Conservation (phyloP, 768 basidiomycete genomes). For the Boletus rubropictus region DNA sequence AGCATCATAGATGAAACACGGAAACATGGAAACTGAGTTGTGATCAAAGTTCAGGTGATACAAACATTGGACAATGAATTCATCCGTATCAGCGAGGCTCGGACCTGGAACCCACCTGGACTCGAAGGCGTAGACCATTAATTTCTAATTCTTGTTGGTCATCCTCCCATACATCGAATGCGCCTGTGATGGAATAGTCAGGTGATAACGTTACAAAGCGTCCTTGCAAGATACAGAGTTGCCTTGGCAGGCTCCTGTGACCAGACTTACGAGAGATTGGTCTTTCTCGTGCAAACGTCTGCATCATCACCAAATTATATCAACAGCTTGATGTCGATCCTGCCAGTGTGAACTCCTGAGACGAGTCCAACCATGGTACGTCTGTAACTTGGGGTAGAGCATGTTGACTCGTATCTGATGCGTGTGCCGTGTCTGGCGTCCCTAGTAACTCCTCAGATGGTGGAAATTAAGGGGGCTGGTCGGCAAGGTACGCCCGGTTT, state of each 20-base stretch:
- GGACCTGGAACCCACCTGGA: no score
- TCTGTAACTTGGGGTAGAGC: constrained; percentile 52
- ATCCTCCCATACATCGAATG: no score
- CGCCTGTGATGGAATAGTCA: no score
- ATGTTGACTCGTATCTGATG: constrained; percentile 69
- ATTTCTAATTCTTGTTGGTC: no score
- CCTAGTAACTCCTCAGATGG: constrained; percentile 61
- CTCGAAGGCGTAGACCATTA: no score
- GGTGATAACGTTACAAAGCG: no score
- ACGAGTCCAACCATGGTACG: not conserved
- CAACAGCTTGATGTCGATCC: constrained; percentile 47
- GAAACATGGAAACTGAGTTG: constrained; percentile 61
- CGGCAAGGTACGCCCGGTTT: constrained; percentile 41
- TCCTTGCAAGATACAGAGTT: no score
- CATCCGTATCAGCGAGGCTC: constrained; percentile 50
- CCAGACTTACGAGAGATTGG: constrained; percentile 53
- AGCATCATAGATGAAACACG: no score
- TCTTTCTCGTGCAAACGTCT: constrained; percentile 49
- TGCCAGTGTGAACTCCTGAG: constrained; percentile 41
- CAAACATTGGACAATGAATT: constrained; percentile 59
- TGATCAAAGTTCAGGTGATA: constrained; percentile 50
- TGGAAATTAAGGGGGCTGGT: constrained; percentile 50
- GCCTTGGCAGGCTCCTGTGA: not conserved
- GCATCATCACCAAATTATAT: constrained; percentile 63
- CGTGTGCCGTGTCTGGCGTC: constrained; percentile 47